A percentile compares a stretch with the other conserved stretches of the same genome.
These are phyloP conservation scores for Panaeolus papilionaceus DNA, from an alignment of 768 basidiomycete genomes.

Conservation along the genomic window DNA sequence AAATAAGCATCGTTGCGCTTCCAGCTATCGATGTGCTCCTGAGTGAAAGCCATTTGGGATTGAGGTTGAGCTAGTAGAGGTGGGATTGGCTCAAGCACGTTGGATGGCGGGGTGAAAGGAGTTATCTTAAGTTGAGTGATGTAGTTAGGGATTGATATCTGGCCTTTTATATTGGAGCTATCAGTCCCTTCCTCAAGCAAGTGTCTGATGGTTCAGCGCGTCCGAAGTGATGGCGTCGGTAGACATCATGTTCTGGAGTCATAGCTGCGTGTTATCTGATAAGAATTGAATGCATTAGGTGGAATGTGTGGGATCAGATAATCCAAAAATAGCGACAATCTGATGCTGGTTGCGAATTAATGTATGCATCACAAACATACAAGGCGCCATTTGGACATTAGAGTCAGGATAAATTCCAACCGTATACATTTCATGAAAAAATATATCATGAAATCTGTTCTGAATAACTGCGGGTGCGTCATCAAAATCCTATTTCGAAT, in stretches of 20 bases:
- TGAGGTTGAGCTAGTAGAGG: background rate
- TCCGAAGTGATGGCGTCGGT: background rate
- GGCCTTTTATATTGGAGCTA: background rate
- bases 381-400: background rate
- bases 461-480: background rate
- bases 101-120: background rate
- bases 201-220: background rate
- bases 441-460: background rate
- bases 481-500: background rate
- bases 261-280: constrained; percentile 6
- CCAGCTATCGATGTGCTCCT: constrained; percentile 46
- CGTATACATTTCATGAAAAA: background rate
- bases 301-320: background rate
- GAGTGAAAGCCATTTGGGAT: constrained; percentile 9
- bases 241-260: background rate
- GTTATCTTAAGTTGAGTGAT: background rate
- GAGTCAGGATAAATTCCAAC: background rate
- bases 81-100: background rate
- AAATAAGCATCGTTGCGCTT: constrained; percentile 59
- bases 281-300: background rate
- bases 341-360: background rate
- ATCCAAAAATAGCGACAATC: constrained; percentile 1
- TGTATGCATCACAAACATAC: background rate
- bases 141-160: background rate
- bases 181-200: background rate